A percentile compares a stretch with the other conserved stretches of the same genome.
These are phyloP conservation scores for Emergomyces orientalis DNA, from an alignment of 2,329 filamentous ascomycete species.

Conservation along the genomic window DNA sequence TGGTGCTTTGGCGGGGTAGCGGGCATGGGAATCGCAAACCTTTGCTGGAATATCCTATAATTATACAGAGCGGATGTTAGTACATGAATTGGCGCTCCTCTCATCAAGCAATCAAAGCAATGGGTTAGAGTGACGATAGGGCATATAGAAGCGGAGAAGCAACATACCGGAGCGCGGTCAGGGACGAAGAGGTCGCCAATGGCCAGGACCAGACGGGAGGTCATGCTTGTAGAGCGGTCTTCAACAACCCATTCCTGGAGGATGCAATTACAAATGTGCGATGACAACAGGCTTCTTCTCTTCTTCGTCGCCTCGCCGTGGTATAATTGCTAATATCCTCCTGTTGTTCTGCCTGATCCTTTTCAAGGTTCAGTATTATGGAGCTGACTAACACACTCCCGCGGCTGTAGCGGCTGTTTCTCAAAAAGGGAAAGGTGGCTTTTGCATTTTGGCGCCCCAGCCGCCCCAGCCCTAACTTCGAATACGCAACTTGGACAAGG, in stretches of 20 bases:
- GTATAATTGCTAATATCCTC: neutral
- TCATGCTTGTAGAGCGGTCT: slow-evolving; percentile 40
- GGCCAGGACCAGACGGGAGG: slow-evolving; percentile 82
- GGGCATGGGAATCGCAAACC: slow-evolving; percentile 41
- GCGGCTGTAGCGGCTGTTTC: neutral
- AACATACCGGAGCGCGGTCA: slow-evolving; percentile 66
- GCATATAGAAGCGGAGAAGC: slow-evolving; percentile 14
- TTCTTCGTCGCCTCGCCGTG: neutral
- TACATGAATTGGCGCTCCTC: slow-evolving; percentile 3
- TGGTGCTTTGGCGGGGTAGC: neutral
- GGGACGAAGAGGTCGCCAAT: slow-evolving; percentile 92
- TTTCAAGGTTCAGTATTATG: neutral
- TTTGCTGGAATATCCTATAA: slow-evolving; percentile 70
- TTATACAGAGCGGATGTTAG: slow-evolving; percentile 8
- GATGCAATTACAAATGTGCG: neutral
- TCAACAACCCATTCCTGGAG: slow-evolving; percentile 6
- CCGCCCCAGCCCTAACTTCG: neutral
- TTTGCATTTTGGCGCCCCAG: neutral
- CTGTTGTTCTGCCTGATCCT: neutral
- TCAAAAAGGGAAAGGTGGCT: neutral
- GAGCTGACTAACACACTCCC: neutral
- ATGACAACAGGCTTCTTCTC: neutral
- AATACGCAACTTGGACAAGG: neutral
- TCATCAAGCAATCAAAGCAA: neutral
- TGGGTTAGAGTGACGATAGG: neutral